Conservation (phyloP, 768 basidiomycete species). For the Lanmaoa rubissima region DNA sequence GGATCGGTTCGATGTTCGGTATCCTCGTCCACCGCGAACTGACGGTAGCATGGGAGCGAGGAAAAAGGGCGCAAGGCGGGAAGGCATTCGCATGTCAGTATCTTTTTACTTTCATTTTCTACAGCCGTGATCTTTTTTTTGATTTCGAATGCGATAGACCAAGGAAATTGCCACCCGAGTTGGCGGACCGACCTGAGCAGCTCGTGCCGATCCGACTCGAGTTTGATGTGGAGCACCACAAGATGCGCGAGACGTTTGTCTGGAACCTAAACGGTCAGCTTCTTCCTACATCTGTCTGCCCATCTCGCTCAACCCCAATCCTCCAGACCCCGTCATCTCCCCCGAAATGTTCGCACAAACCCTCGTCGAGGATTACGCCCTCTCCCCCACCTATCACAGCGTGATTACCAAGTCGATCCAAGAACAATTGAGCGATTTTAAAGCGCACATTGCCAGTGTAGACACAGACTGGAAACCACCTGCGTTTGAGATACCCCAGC, state of each 20-base stretch:
- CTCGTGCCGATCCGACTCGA: conserved; percentile 96
- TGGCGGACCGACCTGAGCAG: conserved; percentile 66
- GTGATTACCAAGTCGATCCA: conserved; percentile 81
- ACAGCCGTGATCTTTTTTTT: not conserved
- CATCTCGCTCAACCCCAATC: not conserved
- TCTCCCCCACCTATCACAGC: conserved; percentile 61
- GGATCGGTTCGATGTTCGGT: conserved; percentile 52
- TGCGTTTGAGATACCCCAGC: conserved; percentile 20
- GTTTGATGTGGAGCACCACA: conserved; percentile 91
- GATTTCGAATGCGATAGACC: conserved; percentile 43
- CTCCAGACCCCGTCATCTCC: conserved; percentile 79
- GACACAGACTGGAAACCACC: conserved; percentile 42
- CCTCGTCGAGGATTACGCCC: conserved; percentile 85
- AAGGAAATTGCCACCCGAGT: conserved; percentile 51
- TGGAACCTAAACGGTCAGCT: conserved; percentile 94
- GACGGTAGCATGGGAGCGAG: conserved; percentile 34
- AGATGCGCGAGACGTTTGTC: conserved; percentile 93
- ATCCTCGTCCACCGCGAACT: conserved; percentile 46
- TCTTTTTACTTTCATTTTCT: conserved; percentile 1
- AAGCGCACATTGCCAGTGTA: conserved; percentile 59
- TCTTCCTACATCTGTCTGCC: not conserved
- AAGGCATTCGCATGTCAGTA: conserved; percentile 79
- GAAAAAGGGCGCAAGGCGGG: conserved; percentile 55
- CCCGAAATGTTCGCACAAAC: conserved; percentile 89
- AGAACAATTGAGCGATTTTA: conserved; percentile 82